Percentiles rank a stretch among this genome's conserved stretches.
These are phyloP conservation scores for Apiotrichum porosum DNA, from an alignment of 1,284 basidiomycete species.

Conservation along the genomic window DNA sequence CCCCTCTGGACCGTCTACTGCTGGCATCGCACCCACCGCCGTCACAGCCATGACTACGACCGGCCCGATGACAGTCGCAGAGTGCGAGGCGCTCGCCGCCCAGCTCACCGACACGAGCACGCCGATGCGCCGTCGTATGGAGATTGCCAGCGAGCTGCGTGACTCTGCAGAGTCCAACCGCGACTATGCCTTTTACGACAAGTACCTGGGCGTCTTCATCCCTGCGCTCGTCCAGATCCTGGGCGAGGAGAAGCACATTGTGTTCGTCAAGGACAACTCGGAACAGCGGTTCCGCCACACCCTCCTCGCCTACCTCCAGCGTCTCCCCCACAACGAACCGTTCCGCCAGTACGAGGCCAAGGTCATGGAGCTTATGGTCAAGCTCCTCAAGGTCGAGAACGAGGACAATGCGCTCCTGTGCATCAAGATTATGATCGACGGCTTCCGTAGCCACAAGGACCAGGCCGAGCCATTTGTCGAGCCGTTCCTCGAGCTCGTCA, in stretches of 20 bases:
- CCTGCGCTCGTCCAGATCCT: conserved; percentile 76
- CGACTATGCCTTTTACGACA: conserved; percentile 68
- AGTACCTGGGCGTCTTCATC: conserved; percentile 57
- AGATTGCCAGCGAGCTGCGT: conserved; percentile 67
- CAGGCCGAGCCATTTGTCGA: conserved; percentile 71
- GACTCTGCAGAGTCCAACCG: conserved; percentile 80
- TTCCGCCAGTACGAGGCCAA: conserved; percentile 65
- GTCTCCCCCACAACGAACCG: conserved; percentile 76
- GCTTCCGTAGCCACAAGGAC: conserved; percentile 52
- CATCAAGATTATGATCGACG: conserved; percentile 89
- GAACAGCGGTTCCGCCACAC: conserved; percentile 81
- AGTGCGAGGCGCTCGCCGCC: conserved; percentile 42
- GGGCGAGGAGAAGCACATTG: conserved; percentile 66
- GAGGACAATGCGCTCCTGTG: conserved; percentile 91
- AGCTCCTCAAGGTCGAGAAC: conserved; percentile 83
- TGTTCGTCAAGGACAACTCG: conserved; percentile 65
- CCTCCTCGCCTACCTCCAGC: conserved; percentile 81
- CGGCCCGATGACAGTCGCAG: conserved; percentile 36
- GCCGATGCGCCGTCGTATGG: conserved; percentile 21
- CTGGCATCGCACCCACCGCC: conserved; percentile 5
- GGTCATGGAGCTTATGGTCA: conserved; percentile 70
- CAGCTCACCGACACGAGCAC: conserved; percentile 34
- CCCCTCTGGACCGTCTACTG: conserved; percentile 29
- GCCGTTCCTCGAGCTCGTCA: conserved; percentile 71
- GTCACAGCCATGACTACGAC: conserved; percentile 23